Conservation (phyloP, 2,329 filamentous ascomycete species). For the Clonostachys chloroleuca region DNA sequence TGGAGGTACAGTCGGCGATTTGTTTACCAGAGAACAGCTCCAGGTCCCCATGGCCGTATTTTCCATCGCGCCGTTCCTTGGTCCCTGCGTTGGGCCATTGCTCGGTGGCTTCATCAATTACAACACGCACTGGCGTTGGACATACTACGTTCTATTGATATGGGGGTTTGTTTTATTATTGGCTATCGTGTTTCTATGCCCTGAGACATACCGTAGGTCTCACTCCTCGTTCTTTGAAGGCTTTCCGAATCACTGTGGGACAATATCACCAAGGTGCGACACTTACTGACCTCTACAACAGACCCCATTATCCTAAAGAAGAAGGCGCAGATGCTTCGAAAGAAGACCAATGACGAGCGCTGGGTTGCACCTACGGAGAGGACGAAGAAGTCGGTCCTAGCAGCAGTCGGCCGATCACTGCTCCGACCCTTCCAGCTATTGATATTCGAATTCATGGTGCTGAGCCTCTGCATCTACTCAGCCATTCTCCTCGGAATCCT, state of each 20-base stretch:
- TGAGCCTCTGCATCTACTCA: slow-evolving; percentile 76
- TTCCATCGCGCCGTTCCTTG: slow-evolving; percentile 59
- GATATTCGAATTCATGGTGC: slow-evolving; percentile 77
- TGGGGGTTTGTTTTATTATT: slow-evolving; percentile 66
- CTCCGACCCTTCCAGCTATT: slow-evolving; percentile 76
- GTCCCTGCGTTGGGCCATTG: slow-evolving; percentile 55
- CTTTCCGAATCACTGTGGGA: neutral
- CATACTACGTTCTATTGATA: slow-evolving; percentile 80
- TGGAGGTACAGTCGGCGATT: slow-evolving; percentile 79
- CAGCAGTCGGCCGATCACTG: slow-evolving; percentile 54
- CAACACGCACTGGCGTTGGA: slow-evolving; percentile 72
- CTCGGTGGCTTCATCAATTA: slow-evolving; percentile 81
- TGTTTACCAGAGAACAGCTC: slow-evolving; percentile 66
- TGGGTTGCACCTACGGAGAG: slow-evolving; percentile 78
- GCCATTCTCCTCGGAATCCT: slow-evolving; percentile 83
- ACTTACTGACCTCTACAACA: slow-evolving; percentile 11
- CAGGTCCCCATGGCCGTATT: slow-evolving; percentile 82
- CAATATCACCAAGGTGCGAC: slow-evolving; percentile 2
- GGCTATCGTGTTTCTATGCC: slow-evolving; percentile 67
- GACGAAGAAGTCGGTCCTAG: slow-evolving; percentile 59
- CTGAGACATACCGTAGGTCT: slow-evolving; percentile 74
- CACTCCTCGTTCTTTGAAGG: neutral
- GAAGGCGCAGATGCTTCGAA: slow-evolving; percentile 67
- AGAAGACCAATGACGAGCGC: slow-evolving; percentile 71
- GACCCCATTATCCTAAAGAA: slow-evolving; percentile 65